Conservation (phyloP, 306 rosid species). For the Styphnolobium japonicum region DNA sequence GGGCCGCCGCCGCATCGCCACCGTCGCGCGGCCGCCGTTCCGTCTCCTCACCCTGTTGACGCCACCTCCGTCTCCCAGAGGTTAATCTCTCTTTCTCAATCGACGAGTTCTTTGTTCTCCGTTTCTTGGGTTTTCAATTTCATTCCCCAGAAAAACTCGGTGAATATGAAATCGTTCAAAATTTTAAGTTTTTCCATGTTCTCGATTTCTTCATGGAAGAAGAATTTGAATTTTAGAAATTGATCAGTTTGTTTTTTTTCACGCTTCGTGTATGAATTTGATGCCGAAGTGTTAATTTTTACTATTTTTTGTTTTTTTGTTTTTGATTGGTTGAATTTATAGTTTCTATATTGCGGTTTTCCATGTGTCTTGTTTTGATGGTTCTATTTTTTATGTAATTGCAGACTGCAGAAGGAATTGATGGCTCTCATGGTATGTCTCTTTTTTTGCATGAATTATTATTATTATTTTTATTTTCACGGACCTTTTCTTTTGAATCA, state of each 20-base stretch:
- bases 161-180: background rate
- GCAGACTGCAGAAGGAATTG: conserved; percentile 96
- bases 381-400: conserved; percentile 17
- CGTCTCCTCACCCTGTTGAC: conserved; percentile 61
- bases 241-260: background rate
- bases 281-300: background rate
- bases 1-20: conserved; percentile 42
- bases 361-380: conserved; percentile 12
- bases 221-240: background rate
- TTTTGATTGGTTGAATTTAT: conserved; percentile 17
- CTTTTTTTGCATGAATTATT: background rate
- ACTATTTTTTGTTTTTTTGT: background rate
- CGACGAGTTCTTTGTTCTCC: background rate
- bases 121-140: conserved; percentile 17
- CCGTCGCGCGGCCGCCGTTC: conserved; percentile 27
- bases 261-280: background rate
- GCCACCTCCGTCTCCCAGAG: conserved; percentile 76
- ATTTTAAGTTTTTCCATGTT: background rate
- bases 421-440: conserved; percentile 91
- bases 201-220: background rate
- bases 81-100: conserved; percentile 22
- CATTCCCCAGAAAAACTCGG: background rate
- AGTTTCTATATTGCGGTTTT: background rate
- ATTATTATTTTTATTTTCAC: background rate
- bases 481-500: background rate